These are phyloP conservation scores for Phialemoniopsis sp. DNA, from an alignment of 2,329 filamentous ascomycete species.

Conservation along the genomic window DNA sequence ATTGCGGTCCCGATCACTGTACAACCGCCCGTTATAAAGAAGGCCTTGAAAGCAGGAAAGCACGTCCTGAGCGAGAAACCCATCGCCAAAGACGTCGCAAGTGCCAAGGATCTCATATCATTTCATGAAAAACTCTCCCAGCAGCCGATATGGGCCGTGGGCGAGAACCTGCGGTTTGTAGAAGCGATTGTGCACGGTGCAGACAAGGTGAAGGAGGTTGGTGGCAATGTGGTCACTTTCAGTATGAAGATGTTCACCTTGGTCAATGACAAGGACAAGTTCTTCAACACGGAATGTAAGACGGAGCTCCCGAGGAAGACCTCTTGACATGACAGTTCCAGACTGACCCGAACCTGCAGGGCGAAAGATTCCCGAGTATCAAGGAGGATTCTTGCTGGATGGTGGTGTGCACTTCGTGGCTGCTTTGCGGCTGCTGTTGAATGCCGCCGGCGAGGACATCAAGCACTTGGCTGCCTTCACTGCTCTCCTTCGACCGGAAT, in stretches of 20 bases:
- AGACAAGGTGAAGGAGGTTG: conserved; percentile 11
- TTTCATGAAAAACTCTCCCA: conserved; percentile 21
- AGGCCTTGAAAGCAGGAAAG: conserved; percentile 60
- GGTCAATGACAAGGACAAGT: no score
- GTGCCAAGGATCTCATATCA: conserved; percentile 15
- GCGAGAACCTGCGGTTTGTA: conserved; percentile 66
- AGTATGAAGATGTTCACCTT: no score
- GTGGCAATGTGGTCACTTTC: no score
- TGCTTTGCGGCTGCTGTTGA: conserved; percentile 56
- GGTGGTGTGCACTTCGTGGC: conserved; percentile 72
- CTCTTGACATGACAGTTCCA: no score
- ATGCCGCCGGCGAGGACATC: conserved; percentile 37
- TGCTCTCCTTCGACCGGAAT: conserved; percentile 45
- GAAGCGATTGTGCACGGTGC: conserved; percentile 14
- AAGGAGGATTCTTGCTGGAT: conserved; percentile 75
- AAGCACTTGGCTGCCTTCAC: conserved; percentile 52
- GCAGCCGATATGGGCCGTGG: conserved; percentile 51
- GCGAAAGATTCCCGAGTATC: conserved; percentile 66
- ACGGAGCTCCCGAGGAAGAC: no score
- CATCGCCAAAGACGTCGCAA: conserved; percentile 49
- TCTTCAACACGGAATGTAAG: conserved; percentile 39
- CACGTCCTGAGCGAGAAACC: conserved; percentile 70
- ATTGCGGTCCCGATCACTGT: conserved; percentile 57
- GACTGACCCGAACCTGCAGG: conserved; percentile 26
- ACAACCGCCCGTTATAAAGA: conserved; percentile 55